A percentile compares a stretch with the other conserved stretches of the same genome.
These are phyloP conservation scores for Lavandula angustifolia DNA, from an alignment of 257 asterid genomes.

Conservation along the genomic window DNA sequence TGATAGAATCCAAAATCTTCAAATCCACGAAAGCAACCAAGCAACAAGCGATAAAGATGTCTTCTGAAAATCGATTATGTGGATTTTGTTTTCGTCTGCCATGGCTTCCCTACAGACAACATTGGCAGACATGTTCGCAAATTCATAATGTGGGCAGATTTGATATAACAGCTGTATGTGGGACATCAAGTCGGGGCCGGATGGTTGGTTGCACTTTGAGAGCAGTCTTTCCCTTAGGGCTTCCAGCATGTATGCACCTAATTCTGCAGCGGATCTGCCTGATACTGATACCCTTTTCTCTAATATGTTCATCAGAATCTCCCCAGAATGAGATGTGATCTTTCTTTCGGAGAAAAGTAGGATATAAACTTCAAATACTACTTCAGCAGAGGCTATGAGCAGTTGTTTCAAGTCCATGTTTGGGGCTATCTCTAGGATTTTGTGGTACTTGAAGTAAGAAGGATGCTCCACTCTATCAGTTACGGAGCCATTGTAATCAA, in stretches of 20 bases:
- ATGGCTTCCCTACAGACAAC: conserved; percentile 70
- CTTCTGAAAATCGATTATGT: conserved; percentile 30
- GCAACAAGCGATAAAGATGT: no score
- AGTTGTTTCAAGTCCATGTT: conserved; percentile 65
- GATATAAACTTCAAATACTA: conserved; percentile 55
- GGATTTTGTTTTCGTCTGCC: conserved; percentile 66
- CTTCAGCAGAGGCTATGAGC: conserved; percentile 73
- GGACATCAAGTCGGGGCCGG: conserved; percentile 73
- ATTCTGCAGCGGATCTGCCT: conserved; percentile 45
- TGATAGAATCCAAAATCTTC: no score
- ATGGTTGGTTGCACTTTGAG: conserved; percentile 76
- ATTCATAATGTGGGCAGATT: conserved; percentile 77
- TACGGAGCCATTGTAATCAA: conserved; percentile 64
- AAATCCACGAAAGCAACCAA: no score
- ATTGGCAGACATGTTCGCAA: conserved; percentile 77
- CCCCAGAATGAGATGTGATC: conserved; percentile 50
- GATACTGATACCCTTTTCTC: conserved; percentile 75
- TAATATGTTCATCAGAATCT: conserved; percentile 57
- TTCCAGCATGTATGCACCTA: conserved; percentile 79
- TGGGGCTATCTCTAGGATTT: conserved; percentile 63
- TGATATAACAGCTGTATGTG: conserved; percentile 71
- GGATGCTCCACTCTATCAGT: conserved; percentile 41
- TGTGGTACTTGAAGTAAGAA: conserved; percentile 47
- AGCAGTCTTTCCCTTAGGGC: conserved; percentile 73
- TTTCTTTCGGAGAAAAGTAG: conserved; percentile 32